Percentiles rank a stretch among this genome's conserved stretches.
Conservation (phyloP, 495 filamentous ascomycete genomes). For the Talaromyces proteolyticus region DNA sequence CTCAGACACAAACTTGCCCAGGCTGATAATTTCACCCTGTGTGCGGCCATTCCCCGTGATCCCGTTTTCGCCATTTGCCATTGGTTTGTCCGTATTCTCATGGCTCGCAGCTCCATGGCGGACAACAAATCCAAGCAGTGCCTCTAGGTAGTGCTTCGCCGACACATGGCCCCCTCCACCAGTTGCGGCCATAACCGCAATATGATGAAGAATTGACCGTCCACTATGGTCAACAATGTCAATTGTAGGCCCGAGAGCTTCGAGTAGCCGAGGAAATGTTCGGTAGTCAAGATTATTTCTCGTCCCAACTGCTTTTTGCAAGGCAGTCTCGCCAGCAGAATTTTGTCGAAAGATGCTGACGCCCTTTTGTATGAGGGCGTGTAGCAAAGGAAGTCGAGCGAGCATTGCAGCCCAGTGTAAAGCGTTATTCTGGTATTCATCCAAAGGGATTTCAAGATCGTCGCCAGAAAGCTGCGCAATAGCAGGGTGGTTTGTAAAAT, state of each 20-base stretch:
- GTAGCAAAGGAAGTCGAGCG: slow-evolving; percentile 72
- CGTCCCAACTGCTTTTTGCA: slow-evolving; percentile 82
- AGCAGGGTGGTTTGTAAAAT: slow-evolving; percentile 60
- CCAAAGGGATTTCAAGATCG: slow-evolving; percentile 87
- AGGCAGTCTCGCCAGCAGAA: slow-evolving; percentile 77
- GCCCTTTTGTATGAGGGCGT: slow-evolving; percentile 73
- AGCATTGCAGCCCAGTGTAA: slow-evolving; percentile 97
- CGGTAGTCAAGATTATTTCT: slow-evolving; percentile 85
- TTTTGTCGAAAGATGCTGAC: slow-evolving; percentile 86
- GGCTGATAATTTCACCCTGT: slow-evolving; percentile 58
- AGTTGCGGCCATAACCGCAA: slow-evolving; percentile 88
- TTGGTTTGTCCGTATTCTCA: slow-evolving; percentile 14
- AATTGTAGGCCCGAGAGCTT: slow-evolving; percentile 83
- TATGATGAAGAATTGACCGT: slow-evolving; percentile 90
- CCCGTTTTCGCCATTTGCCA: slow-evolving; percentile 22
- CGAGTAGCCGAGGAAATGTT: slow-evolving; percentile 78
- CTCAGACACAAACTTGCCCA: slow-evolving; percentile 89
- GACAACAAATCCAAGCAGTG: slow-evolving; percentile 87
- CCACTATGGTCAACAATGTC: slow-evolving; percentile 84
- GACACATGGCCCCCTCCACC: slow-evolving; percentile 74
- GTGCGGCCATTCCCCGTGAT: slow-evolving; percentile 22
- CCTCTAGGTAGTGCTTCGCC: slow-evolving; percentile 89
- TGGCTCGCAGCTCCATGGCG: slow-evolving; percentile 66
- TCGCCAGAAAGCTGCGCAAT: slow-evolving; percentile 65
- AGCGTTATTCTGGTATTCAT: slow-evolving; percentile 78